Conservation (phyloP, 2,329 filamentous ascomycete species). For the Sporothrix globosa region DNA sequence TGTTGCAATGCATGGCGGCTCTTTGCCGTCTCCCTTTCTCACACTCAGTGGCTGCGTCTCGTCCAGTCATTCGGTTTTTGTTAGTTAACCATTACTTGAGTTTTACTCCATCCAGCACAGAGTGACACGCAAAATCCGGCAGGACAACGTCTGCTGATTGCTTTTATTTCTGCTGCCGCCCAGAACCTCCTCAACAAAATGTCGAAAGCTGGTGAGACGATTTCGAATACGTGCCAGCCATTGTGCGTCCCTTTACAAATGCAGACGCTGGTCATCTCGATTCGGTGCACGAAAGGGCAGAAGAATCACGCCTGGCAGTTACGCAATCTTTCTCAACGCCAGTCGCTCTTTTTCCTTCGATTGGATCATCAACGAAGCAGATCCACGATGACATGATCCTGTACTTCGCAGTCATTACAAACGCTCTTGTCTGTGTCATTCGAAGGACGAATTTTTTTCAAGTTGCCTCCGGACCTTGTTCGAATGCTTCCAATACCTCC, state of each 20-base stretch:
- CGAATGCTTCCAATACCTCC: not conserved
- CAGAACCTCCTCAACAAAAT: conserved; percentile 11
- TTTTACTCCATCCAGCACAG: conserved; percentile 31
- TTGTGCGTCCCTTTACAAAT: conserved; percentile 1
- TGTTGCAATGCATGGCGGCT: conserved; percentile 27
- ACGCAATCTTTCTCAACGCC: conserved; percentile 9
- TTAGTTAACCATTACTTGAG: conserved; percentile 36
- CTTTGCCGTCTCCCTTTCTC: conserved; percentile 1
- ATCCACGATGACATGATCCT: not conserved
- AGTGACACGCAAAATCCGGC: conserved; percentile 2
- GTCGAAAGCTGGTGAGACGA: not conserved
- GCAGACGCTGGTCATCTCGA: conserved; percentile 1
- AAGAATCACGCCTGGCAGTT: conserved; percentile 1
- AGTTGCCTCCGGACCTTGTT: not conserved
- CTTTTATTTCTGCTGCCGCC: not conserved
- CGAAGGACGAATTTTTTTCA: not conserved
- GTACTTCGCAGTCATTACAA: not conserved
- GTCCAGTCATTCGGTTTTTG: conserved; percentile 35
- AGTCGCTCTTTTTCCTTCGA: not conserved
- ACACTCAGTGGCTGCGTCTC: conserved; percentile 21
- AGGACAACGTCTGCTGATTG: conserved; percentile 15
- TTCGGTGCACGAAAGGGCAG: not conserved
- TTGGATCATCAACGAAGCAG: not conserved
- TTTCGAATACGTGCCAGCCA: conserved; percentile 23
- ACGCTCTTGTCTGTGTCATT: not conserved